Evolutionary conservation across 306 rosid species (phyloP).

Genomic region (Macrotyloma uniflorum): DNA sequence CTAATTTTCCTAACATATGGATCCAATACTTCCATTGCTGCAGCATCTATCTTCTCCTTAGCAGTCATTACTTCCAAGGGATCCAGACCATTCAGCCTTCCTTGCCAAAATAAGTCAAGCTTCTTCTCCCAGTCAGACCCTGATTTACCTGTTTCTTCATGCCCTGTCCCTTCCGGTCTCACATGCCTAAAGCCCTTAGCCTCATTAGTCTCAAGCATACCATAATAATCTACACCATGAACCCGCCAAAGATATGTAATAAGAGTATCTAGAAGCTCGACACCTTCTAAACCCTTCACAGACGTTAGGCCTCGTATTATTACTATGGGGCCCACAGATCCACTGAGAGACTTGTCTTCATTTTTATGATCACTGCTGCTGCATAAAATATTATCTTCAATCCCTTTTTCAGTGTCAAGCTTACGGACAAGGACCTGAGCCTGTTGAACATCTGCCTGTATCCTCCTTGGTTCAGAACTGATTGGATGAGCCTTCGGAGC

Average conservation of each 20-base stretch:
- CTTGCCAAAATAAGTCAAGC: constrained; percentile 86
- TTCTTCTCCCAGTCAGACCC: constrained; percentile 93
- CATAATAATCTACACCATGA: constrained; percentile 96
- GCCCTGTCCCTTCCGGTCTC: constrained; percentile 66
- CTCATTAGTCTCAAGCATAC: constrained; percentile 83
- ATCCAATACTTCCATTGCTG: constrained; percentile 83
- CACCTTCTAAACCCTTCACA: constrained; percentile 95
- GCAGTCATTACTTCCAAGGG: constrained; percentile 94
- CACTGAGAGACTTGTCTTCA: constrained; percentile 71
- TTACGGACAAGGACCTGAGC: constrained; percentile 83
- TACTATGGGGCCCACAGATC: constrained; percentile 79
- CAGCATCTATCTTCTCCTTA: constrained; percentile 93
- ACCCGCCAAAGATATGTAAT: constrained; percentile 93
- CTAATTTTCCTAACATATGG: constrained; percentile 93
- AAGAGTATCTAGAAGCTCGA: constrained; percentile 89
- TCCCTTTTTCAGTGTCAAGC: constrained; percentile 87
- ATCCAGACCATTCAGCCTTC: constrained; percentile 86
- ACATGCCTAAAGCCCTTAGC: constrained; percentile 93
- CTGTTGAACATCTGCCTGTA: constrained; percentile 82
- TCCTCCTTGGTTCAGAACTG: constrained; percentile 81
- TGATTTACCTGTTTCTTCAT: constrained; percentile 52
- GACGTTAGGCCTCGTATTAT: constrained; percentile 85
- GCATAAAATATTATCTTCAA: constrained; percentile 78
- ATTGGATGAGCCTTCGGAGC: constrained; percentile 87
- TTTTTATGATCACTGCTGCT: constrained; percentile 70